These are phyloP conservation scores for Ceraceosorus guamensis DNA, from an alignment of 1,284 basidiomycete genomes.

Conservation along the genomic window DNA sequence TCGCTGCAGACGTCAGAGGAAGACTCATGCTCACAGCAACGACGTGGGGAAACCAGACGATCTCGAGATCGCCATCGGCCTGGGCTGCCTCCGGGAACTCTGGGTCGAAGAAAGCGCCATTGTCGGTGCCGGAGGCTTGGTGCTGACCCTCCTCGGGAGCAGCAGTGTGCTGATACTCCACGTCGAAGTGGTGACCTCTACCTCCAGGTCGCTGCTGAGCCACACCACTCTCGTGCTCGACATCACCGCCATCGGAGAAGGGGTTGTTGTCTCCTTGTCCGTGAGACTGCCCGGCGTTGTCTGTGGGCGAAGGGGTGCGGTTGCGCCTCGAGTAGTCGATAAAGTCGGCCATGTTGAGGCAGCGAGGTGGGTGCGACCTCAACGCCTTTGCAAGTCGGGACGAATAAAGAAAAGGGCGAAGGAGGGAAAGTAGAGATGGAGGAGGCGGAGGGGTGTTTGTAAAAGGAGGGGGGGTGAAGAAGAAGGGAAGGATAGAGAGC, in stretches of 20 bases:
- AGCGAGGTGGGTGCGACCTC: background rate
- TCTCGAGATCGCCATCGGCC: conserved; percentile 29
- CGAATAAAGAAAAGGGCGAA: too few relatives aligned
- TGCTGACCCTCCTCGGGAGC: background rate
- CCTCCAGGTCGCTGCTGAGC: background rate
- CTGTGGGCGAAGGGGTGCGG: conserved; percentile 16
- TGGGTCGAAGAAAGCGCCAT: conserved; percentile 31
- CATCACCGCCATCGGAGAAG: background rate
- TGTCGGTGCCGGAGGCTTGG: conserved; percentile 2
- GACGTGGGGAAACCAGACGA: conserved; percentile 44
- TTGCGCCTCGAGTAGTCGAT: conserved; percentile 31
- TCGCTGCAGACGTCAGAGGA: too few relatives aligned
- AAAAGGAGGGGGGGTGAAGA: background rate
- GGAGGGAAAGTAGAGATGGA: background rate
- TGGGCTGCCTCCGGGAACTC: conserved; percentile 22
- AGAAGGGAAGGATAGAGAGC: background rate
- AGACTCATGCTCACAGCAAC: conserved; percentile 9
- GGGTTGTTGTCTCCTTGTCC: background rate
- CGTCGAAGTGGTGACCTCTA: conserved; percentile 7
- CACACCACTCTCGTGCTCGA: background rate
- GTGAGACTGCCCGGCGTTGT: background rate
- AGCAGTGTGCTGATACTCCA: conserved; percentile 6
- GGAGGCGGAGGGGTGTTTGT: background rate
- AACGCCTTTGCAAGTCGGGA: background rate
- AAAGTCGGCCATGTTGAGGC: conserved; percentile 13